A percentile compares a stretch with the other conserved stretches of the same genome.
These are phyloP conservation scores for Colletotrichum liriopes DNA, from an alignment of 2,329 filamentous ascomycete genomes.

Conservation along the genomic window DNA sequence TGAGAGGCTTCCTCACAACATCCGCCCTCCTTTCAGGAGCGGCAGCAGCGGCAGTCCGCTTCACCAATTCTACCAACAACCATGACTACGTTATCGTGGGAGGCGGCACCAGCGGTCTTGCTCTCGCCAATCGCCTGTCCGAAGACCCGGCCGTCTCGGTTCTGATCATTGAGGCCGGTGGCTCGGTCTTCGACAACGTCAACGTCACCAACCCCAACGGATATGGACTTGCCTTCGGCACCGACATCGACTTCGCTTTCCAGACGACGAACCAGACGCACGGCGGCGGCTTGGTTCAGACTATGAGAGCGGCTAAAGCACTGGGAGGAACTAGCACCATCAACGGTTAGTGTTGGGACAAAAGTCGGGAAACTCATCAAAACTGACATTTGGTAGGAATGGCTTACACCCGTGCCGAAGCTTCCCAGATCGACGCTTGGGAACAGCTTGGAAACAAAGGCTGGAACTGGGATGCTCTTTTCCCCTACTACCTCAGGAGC, in stretches of 20 bases:
- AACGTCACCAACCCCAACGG: conserved; percentile 50
- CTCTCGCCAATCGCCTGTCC: conserved; percentile 56
- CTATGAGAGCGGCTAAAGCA: conserved; percentile 54
- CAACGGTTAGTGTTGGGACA: conserved; percentile 50
- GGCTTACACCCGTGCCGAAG: conserved; percentile 62
- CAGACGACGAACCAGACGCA: conserved; percentile 50
- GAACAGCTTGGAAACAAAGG: conserved; percentile 59
- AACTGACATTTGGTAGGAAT: conserved; percentile 52
- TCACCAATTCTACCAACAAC: conserved; percentile 5
- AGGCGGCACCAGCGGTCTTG: conserved; percentile 55
- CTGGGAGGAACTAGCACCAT: conserved; percentile 59
- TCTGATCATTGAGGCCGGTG: conserved; percentile 53
- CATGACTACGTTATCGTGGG: conserved; percentile 59
- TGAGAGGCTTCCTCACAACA: conserved; percentile 10
- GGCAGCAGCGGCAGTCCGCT: conserved; percentile 11
- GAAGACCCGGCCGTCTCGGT: conserved; percentile 53
- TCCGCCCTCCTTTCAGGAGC: conserved; percentile 22
- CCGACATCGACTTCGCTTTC: conserved; percentile 55
- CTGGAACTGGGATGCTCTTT: conserved; percentile 62
- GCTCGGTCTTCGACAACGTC: conserved; percentile 53
- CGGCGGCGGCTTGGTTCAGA: conserved; percentile 52
- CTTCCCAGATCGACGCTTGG: conserved; percentile 60
- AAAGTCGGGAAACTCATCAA: background rate
- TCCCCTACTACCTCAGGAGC: conserved; percentile 63
- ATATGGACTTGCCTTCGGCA: conserved; percentile 48